phyloP scores from a whole-genome alignment of 192 early-diverging fungal genomes.

The Coemansia reversa region DNA sequence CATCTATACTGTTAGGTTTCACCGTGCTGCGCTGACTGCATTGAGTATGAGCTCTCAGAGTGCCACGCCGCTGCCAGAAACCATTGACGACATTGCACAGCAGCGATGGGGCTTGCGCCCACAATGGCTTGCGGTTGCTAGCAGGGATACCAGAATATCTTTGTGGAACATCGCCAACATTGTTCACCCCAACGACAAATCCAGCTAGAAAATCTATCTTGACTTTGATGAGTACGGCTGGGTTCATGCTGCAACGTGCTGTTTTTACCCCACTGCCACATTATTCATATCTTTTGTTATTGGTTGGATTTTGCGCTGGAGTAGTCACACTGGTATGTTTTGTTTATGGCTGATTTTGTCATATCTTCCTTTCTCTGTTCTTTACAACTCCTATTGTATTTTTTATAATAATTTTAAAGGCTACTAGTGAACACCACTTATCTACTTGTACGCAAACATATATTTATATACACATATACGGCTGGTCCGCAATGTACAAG shows the following conservation, averaged over 20 bases:
- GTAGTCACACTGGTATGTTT: too few relatives aligned
- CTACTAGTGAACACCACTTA: neutral
- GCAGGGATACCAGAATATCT: slow-evolving; percentile 43
- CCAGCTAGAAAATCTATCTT: neutral
- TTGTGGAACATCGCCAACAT: slow-evolving; percentile 27
- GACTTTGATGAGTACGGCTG: neutral
- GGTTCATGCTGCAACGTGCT: neutral
- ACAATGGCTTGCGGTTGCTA: slow-evolving; percentile 46
- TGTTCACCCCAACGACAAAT: neutral
- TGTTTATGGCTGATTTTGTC: too few relatives aligned
- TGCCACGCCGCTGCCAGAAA: slow-evolving; percentile 7
- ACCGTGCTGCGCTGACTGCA: slow-evolving; percentile 41
- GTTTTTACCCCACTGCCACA: neutral
- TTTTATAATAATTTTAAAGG: neutral
- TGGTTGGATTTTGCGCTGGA: too few relatives aligned
- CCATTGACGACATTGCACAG: slow-evolving; percentile 22
- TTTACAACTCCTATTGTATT: neutral
- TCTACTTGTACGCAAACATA: too few relatives aligned
- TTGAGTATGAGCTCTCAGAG: slow-evolving; percentile 35
- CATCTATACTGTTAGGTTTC: slow-evolving; percentile 16
- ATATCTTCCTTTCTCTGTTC: neutral
- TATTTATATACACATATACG: too few relatives aligned
- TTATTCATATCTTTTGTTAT: neutral
- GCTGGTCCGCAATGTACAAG: slow-evolving; percentile 38
- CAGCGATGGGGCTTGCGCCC: slow-evolving; percentile 42